Percentiles rank a stretch among this genome's conserved stretches.
Conservation (phyloP, 2,329 filamentous ascomycete genomes). For the Xylaria sp. region DNA sequence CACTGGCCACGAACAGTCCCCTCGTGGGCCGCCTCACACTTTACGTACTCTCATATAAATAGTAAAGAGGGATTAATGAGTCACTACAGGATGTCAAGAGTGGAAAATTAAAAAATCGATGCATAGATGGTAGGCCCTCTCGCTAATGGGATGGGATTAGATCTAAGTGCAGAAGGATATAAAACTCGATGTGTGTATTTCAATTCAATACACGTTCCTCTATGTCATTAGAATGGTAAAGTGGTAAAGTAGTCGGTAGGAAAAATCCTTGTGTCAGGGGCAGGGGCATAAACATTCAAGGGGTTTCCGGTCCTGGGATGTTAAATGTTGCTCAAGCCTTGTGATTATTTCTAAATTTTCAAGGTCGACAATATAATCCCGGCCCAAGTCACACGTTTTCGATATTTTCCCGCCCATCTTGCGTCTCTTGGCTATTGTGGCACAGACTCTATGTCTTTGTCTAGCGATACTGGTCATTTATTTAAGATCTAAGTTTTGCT, state of each 20-base stretch:
- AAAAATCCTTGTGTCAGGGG: not conserved
- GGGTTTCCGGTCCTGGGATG: too few species aligned
- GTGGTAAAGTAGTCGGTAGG: not conserved
- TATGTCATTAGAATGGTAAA: not conserved
- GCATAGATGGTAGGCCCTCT: not conserved
- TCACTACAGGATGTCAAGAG: not conserved
- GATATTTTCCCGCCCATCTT: too few species aligned
- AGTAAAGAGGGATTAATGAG: too few species aligned
- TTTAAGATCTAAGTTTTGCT: too few species aligned
- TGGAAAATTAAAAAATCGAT: not conserved
- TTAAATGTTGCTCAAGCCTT: too few species aligned
- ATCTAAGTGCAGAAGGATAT: not conserved
- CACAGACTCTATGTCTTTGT: too few species aligned
- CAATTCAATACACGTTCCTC: not conserved
- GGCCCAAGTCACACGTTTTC: not conserved
- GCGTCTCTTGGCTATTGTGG: not conserved
- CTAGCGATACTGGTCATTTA: too few species aligned
- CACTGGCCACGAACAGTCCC: too few species aligned
- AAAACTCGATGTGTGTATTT: not conserved
- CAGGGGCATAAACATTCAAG: too few species aligned
- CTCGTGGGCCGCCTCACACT: too few species aligned
- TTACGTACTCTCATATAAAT: too few species aligned
- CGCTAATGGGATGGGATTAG: not conserved
- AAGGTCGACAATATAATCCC: not conserved
- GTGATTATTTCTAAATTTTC: too few species aligned